Percentiles rank a stretch among this genome's conserved stretches.
These are phyloP conservation scores for Entomortierella beljakovae DNA, from an alignment of 192 early-diverging fungal genomes.

Conservation along the genomic window DNA sequence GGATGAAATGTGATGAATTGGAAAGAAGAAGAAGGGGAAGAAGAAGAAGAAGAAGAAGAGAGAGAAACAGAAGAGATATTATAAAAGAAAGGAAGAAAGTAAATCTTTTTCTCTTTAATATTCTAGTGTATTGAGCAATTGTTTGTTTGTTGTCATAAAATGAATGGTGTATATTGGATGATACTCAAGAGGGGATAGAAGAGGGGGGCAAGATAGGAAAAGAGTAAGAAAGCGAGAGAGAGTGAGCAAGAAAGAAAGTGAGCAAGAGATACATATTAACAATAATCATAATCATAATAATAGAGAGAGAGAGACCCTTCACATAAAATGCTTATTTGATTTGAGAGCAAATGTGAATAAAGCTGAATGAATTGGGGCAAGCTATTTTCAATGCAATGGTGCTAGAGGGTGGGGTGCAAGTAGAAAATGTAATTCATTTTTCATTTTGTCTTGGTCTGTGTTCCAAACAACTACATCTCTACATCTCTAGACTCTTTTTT, in stretches of 20 bases:
- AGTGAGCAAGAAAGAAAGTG: not conserved
- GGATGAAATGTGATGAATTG: not conserved
- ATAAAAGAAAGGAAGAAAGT: not conserved
- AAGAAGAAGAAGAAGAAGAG: not conserved
- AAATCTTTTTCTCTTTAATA: no score
- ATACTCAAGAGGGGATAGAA: not conserved
- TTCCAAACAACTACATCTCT: no score
- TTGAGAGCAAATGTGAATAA: no score
- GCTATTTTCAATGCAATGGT: no score
- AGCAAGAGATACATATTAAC: not conserved
- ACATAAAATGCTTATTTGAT: no score
- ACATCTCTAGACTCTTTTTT: no score
- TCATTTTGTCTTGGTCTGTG: no score
- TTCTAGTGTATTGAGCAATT: no score
- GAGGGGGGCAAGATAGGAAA: not conserved
- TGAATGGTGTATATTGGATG: not conserved
- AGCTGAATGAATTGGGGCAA: no score
- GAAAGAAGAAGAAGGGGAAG: not conserved
- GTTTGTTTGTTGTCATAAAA: no score
- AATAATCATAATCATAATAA: not conserved
- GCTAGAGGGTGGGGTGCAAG: no score
- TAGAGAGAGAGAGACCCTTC: conserved; percentile 5
- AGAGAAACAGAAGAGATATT: not conserved
- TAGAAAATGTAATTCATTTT: no score
- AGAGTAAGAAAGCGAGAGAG: conserved; percentile 2